These are phyloP conservation scores for Diaporthe eres DNA, from an alignment of 2,329 filamentous ascomycete species.

Conservation along the genomic window DNA sequence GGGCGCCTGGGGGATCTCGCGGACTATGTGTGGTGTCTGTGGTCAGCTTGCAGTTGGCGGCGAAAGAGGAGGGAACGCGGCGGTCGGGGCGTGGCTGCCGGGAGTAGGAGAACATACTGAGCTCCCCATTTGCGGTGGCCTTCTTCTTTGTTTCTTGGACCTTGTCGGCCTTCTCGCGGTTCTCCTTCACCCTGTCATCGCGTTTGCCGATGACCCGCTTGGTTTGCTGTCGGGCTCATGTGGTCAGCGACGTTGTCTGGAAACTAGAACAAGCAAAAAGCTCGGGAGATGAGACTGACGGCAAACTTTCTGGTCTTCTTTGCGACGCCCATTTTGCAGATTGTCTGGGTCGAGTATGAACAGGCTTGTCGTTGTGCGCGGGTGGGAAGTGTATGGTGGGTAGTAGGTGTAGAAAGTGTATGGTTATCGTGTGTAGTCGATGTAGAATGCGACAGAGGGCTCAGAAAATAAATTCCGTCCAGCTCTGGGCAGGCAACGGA, in stretches of 20 bases:
- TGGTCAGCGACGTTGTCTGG: neutral
- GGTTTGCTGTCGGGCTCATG: slow-evolving; percentile 59
- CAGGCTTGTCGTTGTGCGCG: neutral
- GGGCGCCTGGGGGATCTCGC: slow-evolving; percentile 75
- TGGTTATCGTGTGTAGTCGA: neutral
- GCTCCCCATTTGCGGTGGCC: slow-evolving; percentile 66
- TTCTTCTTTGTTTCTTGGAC: slow-evolving; percentile 73
- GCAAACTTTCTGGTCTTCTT: slow-evolving; percentile 96
- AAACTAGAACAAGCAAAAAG: neutral
- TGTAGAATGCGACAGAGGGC: neutral
- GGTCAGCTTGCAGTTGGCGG: slow-evolving; percentile 34
- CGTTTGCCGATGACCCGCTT: slow-evolving; percentile 87
- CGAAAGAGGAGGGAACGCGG: neutral
- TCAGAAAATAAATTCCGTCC: neutral
- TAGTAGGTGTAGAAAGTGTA: neutral
- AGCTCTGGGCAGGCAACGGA: slow-evolving; percentile 29
- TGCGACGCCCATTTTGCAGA: slow-evolving; percentile 80
- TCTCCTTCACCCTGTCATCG: slow-evolving; percentile 87
- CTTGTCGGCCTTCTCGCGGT: slow-evolving; percentile 76
- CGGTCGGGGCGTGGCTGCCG: slow-evolving; percentile 8
- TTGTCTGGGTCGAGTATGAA: neutral
- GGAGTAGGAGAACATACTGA: slow-evolving; percentile 62
- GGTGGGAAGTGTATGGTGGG: neutral
- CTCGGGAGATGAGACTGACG: slow-evolving; percentile 23
- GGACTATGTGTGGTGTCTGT: slow-evolving; percentile 26